Conservation (phyloP, 768 basidiomycete species). For the Obba rivulosa region DNA sequence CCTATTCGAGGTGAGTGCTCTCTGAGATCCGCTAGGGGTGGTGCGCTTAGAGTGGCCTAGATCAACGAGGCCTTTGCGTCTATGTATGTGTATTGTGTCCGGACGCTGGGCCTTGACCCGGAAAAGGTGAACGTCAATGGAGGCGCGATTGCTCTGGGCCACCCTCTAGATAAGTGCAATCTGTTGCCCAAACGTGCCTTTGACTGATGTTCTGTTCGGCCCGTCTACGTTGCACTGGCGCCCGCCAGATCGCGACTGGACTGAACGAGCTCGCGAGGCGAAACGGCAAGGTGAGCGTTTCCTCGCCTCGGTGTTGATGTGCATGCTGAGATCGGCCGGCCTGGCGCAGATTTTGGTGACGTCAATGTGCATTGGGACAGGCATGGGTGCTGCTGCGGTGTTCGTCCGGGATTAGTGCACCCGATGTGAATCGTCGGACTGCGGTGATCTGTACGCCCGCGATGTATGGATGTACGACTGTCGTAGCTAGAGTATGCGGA, state of each 20-base stretch:
- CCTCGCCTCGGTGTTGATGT: constrained; percentile 1
- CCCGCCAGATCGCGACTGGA: constrained; percentile 80
- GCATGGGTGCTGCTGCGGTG: constrained; percentile 71
- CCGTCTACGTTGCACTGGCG: constrained; percentile 70
- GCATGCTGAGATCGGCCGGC: constrained; percentile 4
- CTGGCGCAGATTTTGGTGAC: constrained; percentile 70
- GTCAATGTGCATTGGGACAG: constrained; percentile 84
- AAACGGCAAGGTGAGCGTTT: constrained; percentile 52
- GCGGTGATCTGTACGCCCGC: too few species aligned
- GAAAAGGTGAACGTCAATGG: constrained; percentile 84
- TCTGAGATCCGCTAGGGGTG: neutral
- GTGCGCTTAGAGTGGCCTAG: constrained; percentile 28
- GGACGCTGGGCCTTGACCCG: constrained; percentile 55
- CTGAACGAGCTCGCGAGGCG: constrained; percentile 67
- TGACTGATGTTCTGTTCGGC: constrained; percentile 14
- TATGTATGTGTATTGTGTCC: constrained; percentile 70
- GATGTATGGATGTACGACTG: too few species aligned
- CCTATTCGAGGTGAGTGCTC: constrained; percentile 58
- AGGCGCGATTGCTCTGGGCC: constrained; percentile 84
- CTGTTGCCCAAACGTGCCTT: neutral
- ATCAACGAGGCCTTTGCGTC: constrained; percentile 93
- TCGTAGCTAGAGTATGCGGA: too few species aligned
- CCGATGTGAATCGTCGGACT: too few species aligned
- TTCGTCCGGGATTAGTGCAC: constrained; percentile 20
- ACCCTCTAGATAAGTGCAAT: constrained; percentile 66